phyloP scores from a whole-genome alignment of 768 basidiomycete genomes.

The Infundibulicybe gibba region DNA sequence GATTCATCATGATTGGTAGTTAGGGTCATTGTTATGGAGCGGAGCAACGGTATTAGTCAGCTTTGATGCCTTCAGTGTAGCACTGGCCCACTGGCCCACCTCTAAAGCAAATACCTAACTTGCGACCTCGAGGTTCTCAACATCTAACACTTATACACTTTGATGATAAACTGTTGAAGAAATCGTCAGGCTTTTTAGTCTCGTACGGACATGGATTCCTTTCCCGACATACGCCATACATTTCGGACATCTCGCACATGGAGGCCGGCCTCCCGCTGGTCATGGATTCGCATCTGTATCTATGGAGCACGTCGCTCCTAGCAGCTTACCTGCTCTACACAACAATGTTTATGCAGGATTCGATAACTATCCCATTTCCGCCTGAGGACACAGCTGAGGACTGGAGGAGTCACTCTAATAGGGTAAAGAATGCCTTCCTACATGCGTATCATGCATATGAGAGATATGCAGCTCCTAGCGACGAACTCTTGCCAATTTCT shows the following conservation, averaged over 20 bases:
- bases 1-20: too few species aligned
- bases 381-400: slow-evolving; percentile 14
- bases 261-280: slow-evolving; percentile 16
- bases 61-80: too few species aligned
- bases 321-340: slow-evolving; percentile 23
- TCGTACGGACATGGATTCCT: too few species aligned
- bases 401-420: slow-evolving; percentile 51
- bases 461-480: slow-evolving; percentile 53
- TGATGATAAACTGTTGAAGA: too few species aligned
- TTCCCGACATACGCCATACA: too few species aligned
- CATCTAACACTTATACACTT: too few species aligned
- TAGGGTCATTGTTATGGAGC: too few species aligned
- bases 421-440: slow-evolving; percentile 58
- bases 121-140: too few species aligned
- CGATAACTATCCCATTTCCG: slow-evolving; percentile 1
- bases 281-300: slow-evolving; percentile 23
- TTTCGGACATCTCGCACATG: background rate
- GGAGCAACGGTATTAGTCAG: too few species aligned
- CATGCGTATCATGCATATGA: slow-evolving; percentile 72
- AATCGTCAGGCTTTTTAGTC: too few species aligned
- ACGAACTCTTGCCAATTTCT: slow-evolving; percentile 58
- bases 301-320: slow-evolving; percentile 22
- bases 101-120: too few species aligned
- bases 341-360: slow-evolving; percentile 6
- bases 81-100: too few species aligned